Percentiles rank a stretch among this genome's conserved stretches.
phyloP scores from a whole-genome alignment of 768 basidiomycete species.

The Tylopilus sp. region DNA sequence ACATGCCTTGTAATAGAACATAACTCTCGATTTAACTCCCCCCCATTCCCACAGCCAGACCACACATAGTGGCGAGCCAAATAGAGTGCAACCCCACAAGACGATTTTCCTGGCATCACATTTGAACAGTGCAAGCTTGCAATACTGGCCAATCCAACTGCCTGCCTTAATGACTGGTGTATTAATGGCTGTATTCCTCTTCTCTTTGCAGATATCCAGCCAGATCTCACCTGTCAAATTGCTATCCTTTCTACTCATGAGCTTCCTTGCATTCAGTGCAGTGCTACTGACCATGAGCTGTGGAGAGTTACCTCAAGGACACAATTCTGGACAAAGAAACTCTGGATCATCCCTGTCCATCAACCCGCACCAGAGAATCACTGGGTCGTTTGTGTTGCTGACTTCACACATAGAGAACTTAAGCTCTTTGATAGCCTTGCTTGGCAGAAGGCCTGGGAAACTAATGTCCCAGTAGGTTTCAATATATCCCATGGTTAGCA shows the following conservation, averaged over 20 bases:
- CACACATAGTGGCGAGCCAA: background rate
- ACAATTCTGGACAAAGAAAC: background rate
- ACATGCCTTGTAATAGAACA: too few relatives aligned
- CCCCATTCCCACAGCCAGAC: background rate
- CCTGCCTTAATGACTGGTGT: slow-evolving; percentile 8
- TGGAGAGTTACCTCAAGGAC: slow-evolving; percentile 18
- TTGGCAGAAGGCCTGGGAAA: slow-evolving; percentile 2
- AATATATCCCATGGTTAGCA: background rate
- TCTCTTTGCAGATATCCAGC: background rate
- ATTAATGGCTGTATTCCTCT: slow-evolving; percentile 18
- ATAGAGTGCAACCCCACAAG: background rate
- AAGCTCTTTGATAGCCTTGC: slow-evolving; percentile 14
- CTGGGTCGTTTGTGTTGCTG: slow-evolving; percentile 32
- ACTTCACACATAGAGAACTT: slow-evolving; percentile 3
- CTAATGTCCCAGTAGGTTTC: background rate
- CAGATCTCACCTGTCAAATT: background rate
- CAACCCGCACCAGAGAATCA: slow-evolving; percentile 19
- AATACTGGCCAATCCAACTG: slow-evolving; percentile 1
- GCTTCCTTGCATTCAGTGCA: background rate
- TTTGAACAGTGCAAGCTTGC: slow-evolving; percentile 9
- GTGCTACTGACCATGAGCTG: slow-evolving; percentile 1
- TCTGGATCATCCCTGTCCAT: slow-evolving; percentile 41
- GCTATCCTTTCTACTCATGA: slow-evolving; percentile 8
- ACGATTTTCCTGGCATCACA: background rate
- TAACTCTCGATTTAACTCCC: too few relatives aligned